Percentiles rank a stretch among this genome's conserved stretches.
Conservation (phyloP, 805 yeast genomes). For the Pichia scutulata region DNA sequence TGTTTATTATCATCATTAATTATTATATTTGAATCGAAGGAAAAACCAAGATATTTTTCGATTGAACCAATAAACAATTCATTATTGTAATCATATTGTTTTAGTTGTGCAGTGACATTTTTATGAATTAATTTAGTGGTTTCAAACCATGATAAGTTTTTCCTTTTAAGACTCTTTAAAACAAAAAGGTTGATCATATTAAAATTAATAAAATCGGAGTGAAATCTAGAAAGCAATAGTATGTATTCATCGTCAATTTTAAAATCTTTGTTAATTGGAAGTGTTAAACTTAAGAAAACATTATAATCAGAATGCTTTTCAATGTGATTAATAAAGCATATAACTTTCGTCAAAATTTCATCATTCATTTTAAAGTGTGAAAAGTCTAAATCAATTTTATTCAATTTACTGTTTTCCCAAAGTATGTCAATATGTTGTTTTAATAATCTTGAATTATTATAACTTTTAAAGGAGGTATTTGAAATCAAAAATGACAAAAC, state of each 20-base stretch:
- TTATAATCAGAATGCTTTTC: slow-evolving; percentile 7
- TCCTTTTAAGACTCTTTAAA: slow-evolving; percentile 2
- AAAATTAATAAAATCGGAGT: slow-evolving; percentile 4
- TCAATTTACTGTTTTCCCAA: slow-evolving; percentile 5
- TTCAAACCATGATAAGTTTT: slow-evolving; percentile 7
- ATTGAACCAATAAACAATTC: slow-evolving; percentile 5
- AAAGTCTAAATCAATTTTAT: slow-evolving; percentile 8
- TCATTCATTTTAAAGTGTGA: slow-evolving; percentile 6
- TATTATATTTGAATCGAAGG: slow-evolving; percentile 6
- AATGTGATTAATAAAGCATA: slow-evolving; percentile 2
- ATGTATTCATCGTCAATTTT: slow-evolving; percentile 2
- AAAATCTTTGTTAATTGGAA: slow-evolving; percentile 4
- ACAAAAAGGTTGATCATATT: slow-evolving; percentile 7
- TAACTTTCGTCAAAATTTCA: background rate
- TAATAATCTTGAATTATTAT: background rate
- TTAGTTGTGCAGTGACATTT: slow-evolving; percentile 1
- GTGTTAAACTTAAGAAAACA: slow-evolving; percentile 2
- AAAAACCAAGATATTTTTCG: slow-evolving; percentile 6
- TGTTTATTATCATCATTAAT: background rate
- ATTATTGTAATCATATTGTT: background rate
- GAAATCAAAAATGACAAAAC: slow-evolving; percentile 2
- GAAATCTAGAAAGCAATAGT: background rate
- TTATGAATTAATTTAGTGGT: background rate
- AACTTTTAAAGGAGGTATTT: slow-evolving; percentile 4
- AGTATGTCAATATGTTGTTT: slow-evolving; percentile 5